Conservation (phyloP, 306 rosid genomes). For the Erythrophleum fordii region DNA sequence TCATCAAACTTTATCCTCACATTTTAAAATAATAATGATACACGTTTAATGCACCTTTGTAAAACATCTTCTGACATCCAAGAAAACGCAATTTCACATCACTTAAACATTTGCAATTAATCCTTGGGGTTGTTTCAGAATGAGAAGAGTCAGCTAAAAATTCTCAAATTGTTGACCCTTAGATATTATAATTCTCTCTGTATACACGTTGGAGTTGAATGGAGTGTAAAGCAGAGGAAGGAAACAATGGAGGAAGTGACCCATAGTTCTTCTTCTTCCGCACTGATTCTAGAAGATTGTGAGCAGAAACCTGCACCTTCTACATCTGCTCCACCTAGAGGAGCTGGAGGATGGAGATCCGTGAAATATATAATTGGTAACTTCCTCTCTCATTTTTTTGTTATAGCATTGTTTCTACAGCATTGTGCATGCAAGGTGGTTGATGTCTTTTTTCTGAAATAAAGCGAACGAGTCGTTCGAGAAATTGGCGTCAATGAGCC, state of each 20-base stretch:
- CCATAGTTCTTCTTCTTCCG: not conserved
- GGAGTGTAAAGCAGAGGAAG: not conserved
- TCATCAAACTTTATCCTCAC: too few relatives aligned
- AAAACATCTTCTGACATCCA: too few relatives aligned
- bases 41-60: too few relatives aligned
- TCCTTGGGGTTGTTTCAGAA: not conserved
- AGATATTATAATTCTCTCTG: too few relatives aligned
- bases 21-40: too few relatives aligned
- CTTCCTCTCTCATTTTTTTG: not conserved
- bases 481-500: slow-evolving; percentile 91
- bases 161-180: not conserved
- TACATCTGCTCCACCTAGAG: not conserved
- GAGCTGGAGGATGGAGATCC: slow-evolving; percentile 18
- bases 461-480: slow-evolving; percentile 82
- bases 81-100: too few relatives aligned
- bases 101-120: not conserved
- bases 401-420: not conserved
- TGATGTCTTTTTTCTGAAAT: not conserved
- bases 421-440: not conserved
- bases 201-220: too few relatives aligned
- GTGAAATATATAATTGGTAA: not conserved
- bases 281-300: not conserved
- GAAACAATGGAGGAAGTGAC: not conserved
- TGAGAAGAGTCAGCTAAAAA: not conserved
- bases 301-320: not conserved